These are phyloP conservation scores for Ustilago curta DNA, from an alignment of 1,284 basidiomycete genomes.

Conservation along the genomic window DNA sequence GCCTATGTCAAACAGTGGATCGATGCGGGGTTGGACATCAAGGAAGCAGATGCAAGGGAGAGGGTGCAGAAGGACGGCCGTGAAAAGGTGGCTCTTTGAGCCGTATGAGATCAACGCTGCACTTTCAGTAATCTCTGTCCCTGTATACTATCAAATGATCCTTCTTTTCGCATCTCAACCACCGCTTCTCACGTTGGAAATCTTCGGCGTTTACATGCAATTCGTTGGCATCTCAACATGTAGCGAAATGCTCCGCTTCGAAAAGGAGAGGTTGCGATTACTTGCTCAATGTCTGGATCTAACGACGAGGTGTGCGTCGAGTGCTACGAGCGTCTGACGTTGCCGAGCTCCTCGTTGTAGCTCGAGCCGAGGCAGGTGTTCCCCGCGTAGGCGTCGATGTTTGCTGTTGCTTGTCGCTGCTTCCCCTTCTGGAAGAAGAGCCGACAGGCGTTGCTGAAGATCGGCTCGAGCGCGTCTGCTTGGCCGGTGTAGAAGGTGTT, in stretches of 20 bases:
- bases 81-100: slow-evolving; percentile 32
- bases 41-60: slow-evolving; percentile 75
- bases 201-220: too few relatives aligned
- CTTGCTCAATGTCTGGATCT: background rate
- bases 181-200: slow-evolving; percentile 1
- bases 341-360: slow-evolving; percentile 41
- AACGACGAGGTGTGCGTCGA: slow-evolving; percentile 47
- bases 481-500: slow-evolving; percentile 29
- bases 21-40: slow-evolving; percentile 54
- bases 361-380: slow-evolving; percentile 26
- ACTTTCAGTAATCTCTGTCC: background rate
- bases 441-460: slow-evolving; percentile 23
- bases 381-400: slow-evolving; percentile 30
- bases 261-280: background rate
- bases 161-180: slow-evolving; percentile 5
- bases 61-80: slow-evolving; percentile 72
- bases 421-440: slow-evolving; percentile 26
- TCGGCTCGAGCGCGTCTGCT: slow-evolving; percentile 38
- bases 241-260: background rate
- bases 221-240: too few relatives aligned
- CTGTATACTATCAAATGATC: slow-evolving; percentile 13
- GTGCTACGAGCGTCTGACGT: slow-evolving; percentile 24
- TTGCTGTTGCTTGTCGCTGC: slow-evolving; percentile 29
- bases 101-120: too few relatives aligned
- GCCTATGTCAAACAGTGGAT: slow-evolving; percentile 73